phyloP scores from a whole-genome alignment of 1,139 yeast species.

The Geotrichum klebahnii region DNA sequence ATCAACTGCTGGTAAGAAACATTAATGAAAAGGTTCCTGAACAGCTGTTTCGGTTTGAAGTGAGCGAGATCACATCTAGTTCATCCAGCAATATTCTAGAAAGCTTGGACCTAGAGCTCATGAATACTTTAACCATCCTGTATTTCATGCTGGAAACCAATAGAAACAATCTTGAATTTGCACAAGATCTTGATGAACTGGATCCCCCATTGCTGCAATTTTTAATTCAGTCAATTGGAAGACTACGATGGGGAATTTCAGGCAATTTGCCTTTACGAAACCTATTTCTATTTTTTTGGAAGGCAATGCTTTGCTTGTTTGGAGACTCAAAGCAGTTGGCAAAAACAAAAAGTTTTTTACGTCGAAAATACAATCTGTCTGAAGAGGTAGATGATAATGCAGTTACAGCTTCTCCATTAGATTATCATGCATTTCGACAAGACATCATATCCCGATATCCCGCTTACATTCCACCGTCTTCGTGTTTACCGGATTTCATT shows the following conservation, averaged over 20 bases:
- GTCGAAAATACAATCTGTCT: slow-evolving; percentile 44
- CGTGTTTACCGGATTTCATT: slow-evolving; percentile 44
- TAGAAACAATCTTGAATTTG: slow-evolving; percentile 31
- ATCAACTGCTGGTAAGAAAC: slow-evolving; percentile 21
- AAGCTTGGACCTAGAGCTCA: slow-evolving; percentile 35
- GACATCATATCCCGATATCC: slow-evolving; percentile 77
- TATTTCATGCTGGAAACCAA: slow-evolving; percentile 47
- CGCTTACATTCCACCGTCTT: slow-evolving; percentile 51
- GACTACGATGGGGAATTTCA: slow-evolving; percentile 57
- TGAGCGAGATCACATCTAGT: slow-evolving; percentile 12
- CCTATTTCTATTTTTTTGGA: slow-evolving; percentile 51
- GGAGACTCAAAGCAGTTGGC: slow-evolving; percentile 51
- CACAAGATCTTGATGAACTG: slow-evolving; percentile 33
- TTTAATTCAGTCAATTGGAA: slow-evolving; percentile 53
- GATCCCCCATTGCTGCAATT: slow-evolving; percentile 43
- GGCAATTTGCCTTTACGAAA: slow-evolving; percentile 43
- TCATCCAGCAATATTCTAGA: neutral
- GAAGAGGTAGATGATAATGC: slow-evolving; percentile 26
- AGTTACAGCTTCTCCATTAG: slow-evolving; percentile 65
- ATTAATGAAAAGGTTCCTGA: slow-evolving; percentile 25
- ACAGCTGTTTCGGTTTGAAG: slow-evolving; percentile 14
- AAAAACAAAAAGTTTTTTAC: slow-evolving; percentile 50
- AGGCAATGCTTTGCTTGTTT: slow-evolving; percentile 58
- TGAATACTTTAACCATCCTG: slow-evolving; percentile 50
- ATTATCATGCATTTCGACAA: slow-evolving; percentile 69